Conservation (phyloP, 2,329 filamentous ascomycete genomes). For the Cladosporium sp. region DNA sequence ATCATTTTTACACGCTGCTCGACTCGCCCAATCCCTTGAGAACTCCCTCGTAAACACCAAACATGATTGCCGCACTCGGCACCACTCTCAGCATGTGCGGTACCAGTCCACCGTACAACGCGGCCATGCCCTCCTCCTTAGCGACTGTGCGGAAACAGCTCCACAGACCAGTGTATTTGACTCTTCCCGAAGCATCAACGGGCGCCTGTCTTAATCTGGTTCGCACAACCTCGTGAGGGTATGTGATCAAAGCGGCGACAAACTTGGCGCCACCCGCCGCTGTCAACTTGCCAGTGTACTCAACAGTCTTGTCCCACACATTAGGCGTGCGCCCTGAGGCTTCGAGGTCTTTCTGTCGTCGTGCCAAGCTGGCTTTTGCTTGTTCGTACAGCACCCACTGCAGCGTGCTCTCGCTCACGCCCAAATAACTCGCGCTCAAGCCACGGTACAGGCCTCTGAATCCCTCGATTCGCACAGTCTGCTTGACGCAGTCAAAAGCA, state of each 20-base stretch:
- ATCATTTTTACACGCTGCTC: conserved; percentile 32
- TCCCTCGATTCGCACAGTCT: conserved; percentile 78
- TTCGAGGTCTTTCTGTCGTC: conserved; percentile 54
- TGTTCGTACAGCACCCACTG: conserved; percentile 96
- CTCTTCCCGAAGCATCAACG: conserved; percentile 44
- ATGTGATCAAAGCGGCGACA: conserved; percentile 76
- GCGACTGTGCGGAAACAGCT: conserved; percentile 87
- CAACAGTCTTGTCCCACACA: conserved; percentile 68
- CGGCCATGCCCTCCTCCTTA: conserved; percentile 81
- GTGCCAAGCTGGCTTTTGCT: conserved; percentile 71
- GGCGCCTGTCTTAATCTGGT: conserved; percentile 83
- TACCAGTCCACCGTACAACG: conserved; percentile 84
- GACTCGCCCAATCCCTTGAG: conserved; percentile 44
- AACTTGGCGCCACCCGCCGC: conserved; percentile 83
- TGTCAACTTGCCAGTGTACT: conserved; percentile 73
- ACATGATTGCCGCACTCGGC: conserved; percentile 92
- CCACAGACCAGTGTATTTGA: conserved; percentile 82
- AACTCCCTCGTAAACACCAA: conserved; percentile 72
- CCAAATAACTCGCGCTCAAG: conserved; percentile 85
- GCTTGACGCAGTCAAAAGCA: conserved; percentile 78
- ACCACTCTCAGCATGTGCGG: conserved; percentile 89
- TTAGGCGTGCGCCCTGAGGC: conserved; percentile 60
- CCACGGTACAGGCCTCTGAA: conserved; percentile 81
- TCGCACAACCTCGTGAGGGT: conserved; percentile 87
- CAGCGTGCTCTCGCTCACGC: conserved; percentile 82